A percentile compares a stretch with the other conserved stretches of the same genome.
phyloP scores from a whole-genome alignment of 163 green algal genomes.

The Volvox carteri region DNA sequence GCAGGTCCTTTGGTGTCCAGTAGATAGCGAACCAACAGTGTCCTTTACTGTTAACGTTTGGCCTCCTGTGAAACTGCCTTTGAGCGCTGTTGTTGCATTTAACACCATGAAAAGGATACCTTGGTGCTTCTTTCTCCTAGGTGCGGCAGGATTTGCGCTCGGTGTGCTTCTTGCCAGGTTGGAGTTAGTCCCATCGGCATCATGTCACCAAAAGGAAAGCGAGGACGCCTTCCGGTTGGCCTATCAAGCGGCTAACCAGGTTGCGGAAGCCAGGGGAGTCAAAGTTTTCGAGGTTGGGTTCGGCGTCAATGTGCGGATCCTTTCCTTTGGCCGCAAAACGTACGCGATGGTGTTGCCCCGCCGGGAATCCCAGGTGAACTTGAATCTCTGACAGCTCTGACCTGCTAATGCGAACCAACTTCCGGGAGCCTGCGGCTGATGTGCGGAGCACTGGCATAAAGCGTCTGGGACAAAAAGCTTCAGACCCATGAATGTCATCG shows the following conservation, averaged over 20 bases:
- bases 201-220: neutral
- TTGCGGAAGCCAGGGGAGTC: neutral
- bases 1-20: too few species aligned
- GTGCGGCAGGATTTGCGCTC: neutral
- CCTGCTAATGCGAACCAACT: too few species aligned
- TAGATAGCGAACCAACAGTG: too few species aligned
- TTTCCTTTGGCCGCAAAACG: neutral
- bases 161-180: neutral
- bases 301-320: neutral
- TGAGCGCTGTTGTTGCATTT: too few species aligned
- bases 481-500: neutral
- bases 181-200: neutral
- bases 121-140: neutral
- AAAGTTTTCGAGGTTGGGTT: neutral
- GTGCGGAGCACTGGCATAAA: too few species aligned
- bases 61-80: too few species aligned
- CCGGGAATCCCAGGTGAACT: neutral
- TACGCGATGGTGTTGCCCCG: neutral
- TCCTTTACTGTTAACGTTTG: too few species aligned
- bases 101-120: neutral
- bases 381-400: too few species aligned
- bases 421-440: too few species aligned
- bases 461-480: neutral
- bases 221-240: neutral
- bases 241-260: neutral